Evolutionary conservation across 1,139 yeast species (phyloP).

Genomic region (Williopsis jadinii): DNA sequence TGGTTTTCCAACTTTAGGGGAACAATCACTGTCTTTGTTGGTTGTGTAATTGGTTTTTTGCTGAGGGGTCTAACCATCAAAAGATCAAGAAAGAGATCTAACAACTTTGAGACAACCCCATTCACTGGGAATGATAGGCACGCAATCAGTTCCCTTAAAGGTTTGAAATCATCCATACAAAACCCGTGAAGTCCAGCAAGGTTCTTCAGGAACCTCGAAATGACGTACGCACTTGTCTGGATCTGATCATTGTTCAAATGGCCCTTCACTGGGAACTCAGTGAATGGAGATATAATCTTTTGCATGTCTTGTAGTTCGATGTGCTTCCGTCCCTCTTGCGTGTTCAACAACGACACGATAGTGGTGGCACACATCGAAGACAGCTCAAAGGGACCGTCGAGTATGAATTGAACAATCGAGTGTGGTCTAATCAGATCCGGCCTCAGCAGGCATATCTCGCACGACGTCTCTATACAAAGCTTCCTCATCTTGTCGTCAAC

Average conservation of each 20-base stretch:
- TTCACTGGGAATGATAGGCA: slow-evolving; percentile 56
- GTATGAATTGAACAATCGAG: slow-evolving; percentile 46
- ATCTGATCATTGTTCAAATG: slow-evolving; percentile 46
- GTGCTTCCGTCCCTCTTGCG: slow-evolving; percentile 47
- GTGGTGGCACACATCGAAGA: slow-evolving; percentile 51
- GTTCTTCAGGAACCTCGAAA: slow-evolving; percentile 56
- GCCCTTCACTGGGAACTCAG: slow-evolving; percentile 43
- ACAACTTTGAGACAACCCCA: slow-evolving; percentile 50
- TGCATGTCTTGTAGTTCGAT: slow-evolving; percentile 58
- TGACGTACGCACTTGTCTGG: slow-evolving; percentile 54
- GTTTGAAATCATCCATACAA: slow-evolving; percentile 49
- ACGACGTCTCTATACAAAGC: slow-evolving; percentile 58
- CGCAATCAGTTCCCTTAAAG: slow-evolving; percentile 51
- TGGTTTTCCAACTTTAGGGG: slow-evolving; percentile 26
- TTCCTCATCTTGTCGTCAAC: slow-evolving; percentile 48
- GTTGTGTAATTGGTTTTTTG: slow-evolving; percentile 16
- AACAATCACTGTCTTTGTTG: slow-evolving; percentile 16
- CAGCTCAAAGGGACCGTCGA: slow-evolving; percentile 58
- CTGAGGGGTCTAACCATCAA: slow-evolving; percentile 49
- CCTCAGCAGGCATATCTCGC: slow-evolving; percentile 58
- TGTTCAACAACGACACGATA: slow-evolving; percentile 52
- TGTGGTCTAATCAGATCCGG: slow-evolving; percentile 60
- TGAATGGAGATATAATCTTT: slow-evolving; percentile 57
- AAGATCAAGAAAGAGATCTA: slow-evolving; percentile 68
- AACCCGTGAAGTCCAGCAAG: slow-evolving; percentile 75